Percentiles rank a stretch among this genome's conserved stretches.
These are phyloP conservation scores for Beauveria medogensis DNA, from an alignment of 2,329 filamentous ascomycete genomes.

Conservation along the genomic window DNA sequence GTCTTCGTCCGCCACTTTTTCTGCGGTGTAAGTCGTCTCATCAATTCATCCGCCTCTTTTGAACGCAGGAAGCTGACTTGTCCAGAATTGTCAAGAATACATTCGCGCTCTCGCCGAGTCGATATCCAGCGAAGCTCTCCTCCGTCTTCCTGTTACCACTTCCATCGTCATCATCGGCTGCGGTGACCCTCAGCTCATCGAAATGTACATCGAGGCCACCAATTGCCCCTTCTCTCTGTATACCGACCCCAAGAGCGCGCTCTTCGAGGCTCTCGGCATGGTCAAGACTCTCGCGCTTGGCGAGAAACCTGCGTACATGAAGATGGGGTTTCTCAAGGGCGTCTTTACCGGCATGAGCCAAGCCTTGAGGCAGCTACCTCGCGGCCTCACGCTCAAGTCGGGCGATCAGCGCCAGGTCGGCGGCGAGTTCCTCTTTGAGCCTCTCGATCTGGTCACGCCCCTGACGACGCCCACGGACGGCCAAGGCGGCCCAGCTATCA, in stretches of 20 bases:
- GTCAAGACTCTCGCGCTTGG: slow-evolving; percentile 54
- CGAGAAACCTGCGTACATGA: slow-evolving; percentile 54
- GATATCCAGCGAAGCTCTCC: slow-evolving; percentile 45
- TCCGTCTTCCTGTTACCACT: slow-evolving; percentile 44
- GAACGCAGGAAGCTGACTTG: background rate
- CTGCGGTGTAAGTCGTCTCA: slow-evolving; percentile 55
- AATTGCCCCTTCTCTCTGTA: slow-evolving; percentile 67
- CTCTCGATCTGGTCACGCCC: slow-evolving; percentile 35
- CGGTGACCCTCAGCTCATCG: slow-evolving; percentile 59
- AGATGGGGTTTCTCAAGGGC: slow-evolving; percentile 42
- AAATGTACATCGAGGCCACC: slow-evolving; percentile 55
- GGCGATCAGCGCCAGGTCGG: slow-evolving; percentile 64
- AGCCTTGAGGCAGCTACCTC: slow-evolving; percentile 48
- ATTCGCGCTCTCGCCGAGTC: slow-evolving; percentile 52
- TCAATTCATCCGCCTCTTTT: background rate
- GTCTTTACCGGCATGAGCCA: slow-evolving; percentile 48
- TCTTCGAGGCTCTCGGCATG: slow-evolving; percentile 65
- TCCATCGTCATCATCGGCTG: slow-evolving; percentile 66
- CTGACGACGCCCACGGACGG: slow-evolving; percentile 35
- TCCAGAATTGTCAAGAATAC: slow-evolving; percentile 69
- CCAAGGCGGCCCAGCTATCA: slow-evolving; percentile 16
- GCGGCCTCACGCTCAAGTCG: slow-evolving; percentile 51
- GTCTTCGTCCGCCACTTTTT: slow-evolving; percentile 76
- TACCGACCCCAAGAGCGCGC: slow-evolving; percentile 59
- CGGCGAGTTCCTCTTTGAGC: slow-evolving; percentile 72